phyloP scores from a whole-genome alignment of 345 rosid genomes.

The Linum lewisii region DNA sequence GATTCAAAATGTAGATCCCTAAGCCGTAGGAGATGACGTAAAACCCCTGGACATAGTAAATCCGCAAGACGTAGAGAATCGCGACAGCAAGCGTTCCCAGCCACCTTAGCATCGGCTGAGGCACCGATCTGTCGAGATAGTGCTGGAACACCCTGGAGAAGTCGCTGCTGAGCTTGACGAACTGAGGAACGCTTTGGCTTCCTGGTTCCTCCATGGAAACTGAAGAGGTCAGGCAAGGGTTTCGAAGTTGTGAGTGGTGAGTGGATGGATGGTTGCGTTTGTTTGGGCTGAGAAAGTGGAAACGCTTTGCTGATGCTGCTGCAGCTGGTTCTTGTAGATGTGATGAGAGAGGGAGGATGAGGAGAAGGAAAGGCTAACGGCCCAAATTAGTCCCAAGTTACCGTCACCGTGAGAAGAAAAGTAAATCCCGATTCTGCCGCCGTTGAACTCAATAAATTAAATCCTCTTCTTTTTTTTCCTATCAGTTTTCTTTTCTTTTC shows the following conservation, averaged over 20 bases:
- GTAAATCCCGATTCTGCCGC: not conserved
- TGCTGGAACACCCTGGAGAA: constrained; percentile 40
- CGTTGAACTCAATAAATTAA: not conserved
- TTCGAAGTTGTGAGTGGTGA: not conserved
- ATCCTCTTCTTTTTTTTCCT: not conserved
- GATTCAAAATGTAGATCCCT: constrained; percentile 81
- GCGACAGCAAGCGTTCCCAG: constrained; percentile 18
- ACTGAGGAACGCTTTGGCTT: constrained; percentile 22
- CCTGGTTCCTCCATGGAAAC: constrained; percentile 32
- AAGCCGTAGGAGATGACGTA: constrained; percentile 84
- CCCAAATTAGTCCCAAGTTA: not conserved
- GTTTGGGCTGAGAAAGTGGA: not conserved
- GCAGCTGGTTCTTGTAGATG: not conserved
- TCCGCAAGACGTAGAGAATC: constrained; percentile 52
- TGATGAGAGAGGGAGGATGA: not conserved
- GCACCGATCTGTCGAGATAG: constrained; percentile 38
- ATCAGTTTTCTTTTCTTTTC: not conserved
- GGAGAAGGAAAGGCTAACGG: not conserved
- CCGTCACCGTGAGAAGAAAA: not conserved
- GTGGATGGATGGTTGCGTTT: not conserved
- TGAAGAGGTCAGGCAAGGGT: not conserved
- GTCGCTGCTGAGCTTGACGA: constrained; percentile 35
- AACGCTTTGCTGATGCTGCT: not conserved
- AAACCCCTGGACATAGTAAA: constrained; percentile 72
- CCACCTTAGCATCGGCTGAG: constrained; percentile 18